phyloP scores from a whole-genome alignment of 2,329 filamentous ascomycete genomes.

The Fusarium sp. region DNA sequence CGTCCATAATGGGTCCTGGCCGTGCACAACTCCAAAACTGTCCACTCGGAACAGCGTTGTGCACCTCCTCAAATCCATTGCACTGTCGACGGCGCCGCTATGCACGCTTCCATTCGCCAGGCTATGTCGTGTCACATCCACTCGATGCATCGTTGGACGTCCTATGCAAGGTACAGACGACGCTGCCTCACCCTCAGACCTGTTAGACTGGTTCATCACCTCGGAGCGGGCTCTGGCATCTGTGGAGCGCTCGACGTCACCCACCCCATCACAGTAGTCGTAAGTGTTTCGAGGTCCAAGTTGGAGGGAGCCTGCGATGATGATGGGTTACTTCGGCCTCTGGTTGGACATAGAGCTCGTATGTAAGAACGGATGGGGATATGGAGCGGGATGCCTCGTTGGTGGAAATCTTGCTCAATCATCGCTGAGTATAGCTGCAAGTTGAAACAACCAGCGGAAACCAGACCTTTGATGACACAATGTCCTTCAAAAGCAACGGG shows the following conservation, averaged over 20 bases:
- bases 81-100: constrained; percentile 34
- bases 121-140: constrained; percentile 46
- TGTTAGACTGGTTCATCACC: constrained; percentile 29
- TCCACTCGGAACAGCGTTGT: constrained; percentile 43
- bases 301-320: constrained; percentile 35
- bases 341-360: constrained; percentile 30
- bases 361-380: constrained; percentile 6
- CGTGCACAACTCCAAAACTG: constrained; percentile 42
- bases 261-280: constrained; percentile 19
- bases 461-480: constrained; percentile 23
- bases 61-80: constrained; percentile 25
- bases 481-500: not conserved
- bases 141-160: constrained; percentile 35
- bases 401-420: constrained; percentile 20
- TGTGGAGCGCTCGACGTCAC: constrained; percentile 42
- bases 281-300: constrained; percentile 15
- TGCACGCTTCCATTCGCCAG: constrained; percentile 48
- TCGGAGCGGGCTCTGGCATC: constrained; percentile 32
- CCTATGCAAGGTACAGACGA: constrained; percentile 46
- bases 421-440: constrained; percentile 12
- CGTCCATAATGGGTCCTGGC: constrained; percentile 24
- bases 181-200: constrained; percentile 27
- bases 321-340: constrained; percentile 22
- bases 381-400: constrained; percentile 23
- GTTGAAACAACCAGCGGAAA: constrained; percentile 33